Percentiles rank a stretch among this genome's conserved stretches.
phyloP scores from a whole-genome alignment of 1,284 basidiomycete species.

The Filobasidium uniguttulatum region DNA sequence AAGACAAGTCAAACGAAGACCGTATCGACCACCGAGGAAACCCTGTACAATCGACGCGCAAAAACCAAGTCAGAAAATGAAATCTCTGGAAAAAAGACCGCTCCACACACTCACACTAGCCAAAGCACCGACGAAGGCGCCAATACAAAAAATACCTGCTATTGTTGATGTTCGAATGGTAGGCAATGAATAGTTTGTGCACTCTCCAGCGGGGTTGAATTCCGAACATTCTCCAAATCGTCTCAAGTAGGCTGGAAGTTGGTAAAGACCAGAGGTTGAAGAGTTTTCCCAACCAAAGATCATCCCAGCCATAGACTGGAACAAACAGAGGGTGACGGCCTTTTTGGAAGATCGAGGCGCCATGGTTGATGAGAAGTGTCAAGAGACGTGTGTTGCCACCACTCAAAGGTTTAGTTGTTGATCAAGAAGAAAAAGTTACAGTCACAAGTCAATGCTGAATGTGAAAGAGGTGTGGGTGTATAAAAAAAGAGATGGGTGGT shows the following conservation, averaged over 20 bases:
- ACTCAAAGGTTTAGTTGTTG: no score
- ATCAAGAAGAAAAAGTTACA: no score
- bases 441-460: no score
- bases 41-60: background rate
- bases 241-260: constrained; percentile 6
- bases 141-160: constrained; percentile 33
- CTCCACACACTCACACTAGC: constrained; percentile 18
- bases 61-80: background rate
- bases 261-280: constrained; percentile 15
- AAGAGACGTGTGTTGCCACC: no score
- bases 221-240: constrained; percentile 11
- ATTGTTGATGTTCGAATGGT: constrained; percentile 29
- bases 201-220: background rate
- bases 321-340: constrained; percentile 14
- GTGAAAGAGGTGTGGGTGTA: no score
- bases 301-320: constrained; percentile 16
- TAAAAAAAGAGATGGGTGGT: no score
- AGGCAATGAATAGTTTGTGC: constrained; percentile 10
- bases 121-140: constrained; percentile 32
- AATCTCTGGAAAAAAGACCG: background rate
- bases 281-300: constrained; percentile 17
- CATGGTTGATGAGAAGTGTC: no score
- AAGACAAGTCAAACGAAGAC: constrained; percentile 31
- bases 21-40: constrained; percentile 9
- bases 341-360: constrained; percentile 8